Evolutionary conservation across 2,329 filamentous ascomycete genomes (phyloP).

Genomic region (Geoglossum cookeanum): DNA sequence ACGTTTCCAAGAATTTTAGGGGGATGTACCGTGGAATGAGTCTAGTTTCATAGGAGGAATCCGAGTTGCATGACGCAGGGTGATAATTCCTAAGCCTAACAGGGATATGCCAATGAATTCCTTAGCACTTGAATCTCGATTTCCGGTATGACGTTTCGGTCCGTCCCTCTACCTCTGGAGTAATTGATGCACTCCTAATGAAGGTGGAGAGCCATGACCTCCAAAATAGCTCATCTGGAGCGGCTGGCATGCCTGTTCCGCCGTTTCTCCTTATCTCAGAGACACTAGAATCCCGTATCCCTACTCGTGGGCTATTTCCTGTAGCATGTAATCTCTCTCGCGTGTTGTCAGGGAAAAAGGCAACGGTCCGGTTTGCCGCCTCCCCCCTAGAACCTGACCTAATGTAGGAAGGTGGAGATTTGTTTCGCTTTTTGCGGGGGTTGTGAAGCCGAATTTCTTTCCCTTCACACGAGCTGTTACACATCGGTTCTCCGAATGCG

Average conservation of each 20-base stretch:
- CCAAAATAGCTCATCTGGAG: not conserved
- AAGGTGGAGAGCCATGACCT: not conserved
- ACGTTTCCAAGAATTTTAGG: not conserved
- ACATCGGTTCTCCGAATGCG: not conserved
- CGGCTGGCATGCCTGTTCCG: not conserved
- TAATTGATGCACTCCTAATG: not conserved
- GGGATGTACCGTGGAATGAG: not conserved
- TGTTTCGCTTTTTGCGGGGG: not conserved
- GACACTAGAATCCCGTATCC: not conserved
- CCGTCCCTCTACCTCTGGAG: not conserved
- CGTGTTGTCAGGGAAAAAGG: not conserved
- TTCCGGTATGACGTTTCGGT: not conserved
- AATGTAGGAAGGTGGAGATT: not conserved
- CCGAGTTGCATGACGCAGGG: not conserved
- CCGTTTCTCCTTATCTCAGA: not conserved
- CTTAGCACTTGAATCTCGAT: not conserved
- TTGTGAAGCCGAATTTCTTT: not conserved
- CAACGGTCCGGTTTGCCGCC: not conserved
- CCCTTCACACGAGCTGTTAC: not conserved
- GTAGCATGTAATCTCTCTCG: not conserved
- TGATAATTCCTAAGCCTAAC: not conserved
- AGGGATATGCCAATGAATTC: not conserved
- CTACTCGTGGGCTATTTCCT: not conserved
- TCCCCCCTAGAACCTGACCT: not conserved
- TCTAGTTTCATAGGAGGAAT: not conserved